Evolutionary conservation across 1,284 basidiomycete genomes (phyloP).

Genomic region (Stereum hirsutum): DNA sequence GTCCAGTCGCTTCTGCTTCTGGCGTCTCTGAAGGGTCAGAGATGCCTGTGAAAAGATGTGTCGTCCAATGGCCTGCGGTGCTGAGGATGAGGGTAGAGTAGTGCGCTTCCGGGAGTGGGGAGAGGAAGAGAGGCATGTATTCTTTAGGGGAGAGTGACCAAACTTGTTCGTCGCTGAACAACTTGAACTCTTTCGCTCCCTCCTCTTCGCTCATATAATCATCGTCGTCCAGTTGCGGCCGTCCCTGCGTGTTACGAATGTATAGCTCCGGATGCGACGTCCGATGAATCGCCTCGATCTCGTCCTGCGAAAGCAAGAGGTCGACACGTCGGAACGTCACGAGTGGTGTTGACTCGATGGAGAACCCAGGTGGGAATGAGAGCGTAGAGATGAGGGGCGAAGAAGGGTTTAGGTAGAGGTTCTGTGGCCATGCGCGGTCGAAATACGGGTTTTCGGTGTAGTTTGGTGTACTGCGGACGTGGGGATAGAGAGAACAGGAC

Average conservation of each 20-base stretch:
- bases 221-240: no score
- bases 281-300: conserved; percentile 38
- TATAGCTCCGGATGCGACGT: conserved; percentile 12
- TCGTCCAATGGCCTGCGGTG: conserved; percentile 63
- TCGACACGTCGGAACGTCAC: conserved; percentile 58
- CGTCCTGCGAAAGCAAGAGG: conserved; percentile 39
- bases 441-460: conserved; percentile 43
- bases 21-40: conserved; percentile 25
- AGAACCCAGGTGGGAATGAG: conserved; percentile 39
- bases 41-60: conserved; percentile 40
- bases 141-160: conserved; percentile 44
- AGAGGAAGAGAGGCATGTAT: conserved; percentile 41
- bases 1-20: conserved; percentile 22
- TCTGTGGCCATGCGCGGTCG: conserved; percentile 55
- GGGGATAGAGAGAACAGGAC: conserved; percentile 54
- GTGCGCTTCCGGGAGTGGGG: conserved; percentile 34
- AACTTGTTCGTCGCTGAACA: conserved; percentile 45
- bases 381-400: conserved; percentile 37
- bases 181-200: conserved; percentile 13
- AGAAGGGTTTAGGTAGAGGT: conserved; percentile 45
- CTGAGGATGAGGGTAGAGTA: conserved; percentile 52
- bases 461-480: conserved; percentile 53
- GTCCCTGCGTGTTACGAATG: no score
- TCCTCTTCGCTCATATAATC: no score
- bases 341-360: conserved; percentile 46